Base-by-base conservation (phyloP, 179 eudicot genomes). In the Carnegiea gigantea region DNA sequence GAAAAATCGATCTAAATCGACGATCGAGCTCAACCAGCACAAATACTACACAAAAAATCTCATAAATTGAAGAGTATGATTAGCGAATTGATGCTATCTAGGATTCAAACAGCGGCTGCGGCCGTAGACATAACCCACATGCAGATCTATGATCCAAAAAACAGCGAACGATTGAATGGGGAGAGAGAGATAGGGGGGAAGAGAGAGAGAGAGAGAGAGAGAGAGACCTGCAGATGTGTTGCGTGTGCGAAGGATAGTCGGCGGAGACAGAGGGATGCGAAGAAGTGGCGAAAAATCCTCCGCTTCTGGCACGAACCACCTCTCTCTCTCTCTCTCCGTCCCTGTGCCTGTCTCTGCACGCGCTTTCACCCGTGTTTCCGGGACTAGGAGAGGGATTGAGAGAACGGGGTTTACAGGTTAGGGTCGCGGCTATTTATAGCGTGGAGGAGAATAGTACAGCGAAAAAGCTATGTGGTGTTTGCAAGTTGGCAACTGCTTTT, bases 201-300 rank as follows among this genome's bases (percentile, higher is more conserved):
- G n/a, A n/a, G n/a, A n/a, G n/a, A n/a, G n/a, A n/a, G n/a, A n/a
- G n/a, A n/a, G n/a, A n/a, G n/a, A 40, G 26, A 77, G 72, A 77
- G 51, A 49, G 18, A n/a, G 7, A 77, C 79, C 79, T 77, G 72
- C 6, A n/a, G 62, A 60, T 40, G 53, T 59, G 57, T 33, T 21
- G 43, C 36, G 72, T 26, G 26, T 62, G 68, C 10, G 38, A 28
- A 28, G 71, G 46, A 54, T 46, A 30, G 26, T 7, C 48, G 79
- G 67, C 26, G 28, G 49, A 57, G 62, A 76, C 30, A 20, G 28
- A 9, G 53, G 65, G 28, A 51, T 64, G 17, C 12, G 71, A 77
- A 77, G 79, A 26, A 38, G 79, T 2, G 71, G 79, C 38, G 79
- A 4, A 36, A 9, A 49, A 26, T 20, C 70, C 79, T 76, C 78